These are phyloP conservation scores for Suillus alpinus DNA, from an alignment of 768 basidiomycete genomes.

Conservation along the genomic window DNA sequence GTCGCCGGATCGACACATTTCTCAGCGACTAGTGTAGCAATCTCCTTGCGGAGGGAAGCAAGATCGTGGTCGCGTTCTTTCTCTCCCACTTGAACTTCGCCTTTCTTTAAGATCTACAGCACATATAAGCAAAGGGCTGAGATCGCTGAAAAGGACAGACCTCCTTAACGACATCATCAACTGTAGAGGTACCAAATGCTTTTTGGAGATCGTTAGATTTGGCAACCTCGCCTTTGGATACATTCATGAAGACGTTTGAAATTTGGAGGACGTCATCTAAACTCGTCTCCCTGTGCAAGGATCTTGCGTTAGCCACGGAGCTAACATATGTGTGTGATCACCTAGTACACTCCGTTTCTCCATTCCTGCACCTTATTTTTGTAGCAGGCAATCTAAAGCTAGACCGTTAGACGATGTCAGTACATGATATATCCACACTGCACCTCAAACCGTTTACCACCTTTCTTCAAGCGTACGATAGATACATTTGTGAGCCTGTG, in stretches of 20 bases:
- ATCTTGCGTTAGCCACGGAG: slow-evolving; percentile 3
- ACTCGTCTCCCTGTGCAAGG: slow-evolving; percentile 70
- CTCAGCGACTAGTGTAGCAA: slow-evolving; percentile 91
- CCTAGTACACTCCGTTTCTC: slow-evolving; percentile 87
- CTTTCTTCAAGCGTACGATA: slow-evolving; percentile 93
- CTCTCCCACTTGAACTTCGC: slow-evolving; percentile 95
- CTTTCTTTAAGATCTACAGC: slow-evolving; percentile 87
- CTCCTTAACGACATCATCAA: slow-evolving; percentile 76
- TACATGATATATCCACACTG: not conserved
- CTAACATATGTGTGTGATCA: not conserved
- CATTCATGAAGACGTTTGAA: slow-evolving; percentile 92
- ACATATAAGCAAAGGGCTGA: not conserved
- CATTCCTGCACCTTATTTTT: slow-evolving; percentile 99
- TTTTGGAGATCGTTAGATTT: slow-evolving; percentile 88
- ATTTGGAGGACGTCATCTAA: slow-evolving; percentile 96
- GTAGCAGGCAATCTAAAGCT: slow-evolving; percentile 86
- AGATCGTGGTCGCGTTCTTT: slow-evolving; percentile 95
- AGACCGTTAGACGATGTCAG: not conserved
- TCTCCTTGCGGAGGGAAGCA: slow-evolving; percentile 77
- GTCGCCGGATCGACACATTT: slow-evolving; percentile 94
- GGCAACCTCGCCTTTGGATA: slow-evolving; percentile 93
- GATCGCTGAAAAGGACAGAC: slow-evolving; percentile 35
- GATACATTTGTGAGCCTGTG: slow-evolving; percentile 93
- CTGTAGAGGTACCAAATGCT: slow-evolving; percentile 77
- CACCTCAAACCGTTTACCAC: slow-evolving; percentile 97